Conservation (phyloP, 257 asterid genomes). For the Solanum ossicruentum region DNA sequence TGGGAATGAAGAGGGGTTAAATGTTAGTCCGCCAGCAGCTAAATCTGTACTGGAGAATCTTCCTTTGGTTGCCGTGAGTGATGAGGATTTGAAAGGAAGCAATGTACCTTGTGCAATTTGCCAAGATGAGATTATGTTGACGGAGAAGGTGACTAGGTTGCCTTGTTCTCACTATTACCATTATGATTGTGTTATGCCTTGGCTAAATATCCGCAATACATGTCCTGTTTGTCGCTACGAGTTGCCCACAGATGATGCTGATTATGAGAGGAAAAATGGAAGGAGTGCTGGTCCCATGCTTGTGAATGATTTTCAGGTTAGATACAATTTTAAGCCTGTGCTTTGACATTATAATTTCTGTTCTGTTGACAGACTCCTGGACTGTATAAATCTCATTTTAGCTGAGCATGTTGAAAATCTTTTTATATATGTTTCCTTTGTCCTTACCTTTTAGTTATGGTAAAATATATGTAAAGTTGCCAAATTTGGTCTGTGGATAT, state of each 20-base stretch:
- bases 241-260: slow-evolving; percentile 58
- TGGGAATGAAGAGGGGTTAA: slow-evolving; percentile 31
- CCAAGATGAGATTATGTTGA: slow-evolving; percentile 52
- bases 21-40: slow-evolving; percentile 92
- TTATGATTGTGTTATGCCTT: slow-evolving; percentile 61
- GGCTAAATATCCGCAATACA: slow-evolving; percentile 70
- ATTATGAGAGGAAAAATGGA: slow-evolving; percentile 50
- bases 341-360: slow-evolving; percentile 17
- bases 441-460: neutral
- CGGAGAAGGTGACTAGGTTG: slow-evolving; percentile 45
- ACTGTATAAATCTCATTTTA: neutral
- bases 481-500: neutral
- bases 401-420: neutral
- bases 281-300: slow-evolving; percentile 12
- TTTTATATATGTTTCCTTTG: neutral
- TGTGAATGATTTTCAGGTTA: slow-evolving; percentile 30
- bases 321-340: slow-evolving; percentile 36
- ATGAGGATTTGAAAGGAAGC: slow-evolving; percentile 16
- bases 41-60: slow-evolving; percentile 54
- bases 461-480: neutral
- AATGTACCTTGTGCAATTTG: slow-evolving; percentile 69
- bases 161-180: slow-evolving; percentile 78
- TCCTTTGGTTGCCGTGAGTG: slow-evolving; percentile 34
- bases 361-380: neutral
- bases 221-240: slow-evolving; percentile 46